These are phyloP conservation scores for Erodium chrysanthum DNA, from an alignment of 441 rosid species.

Conservation along the genomic window DNA sequence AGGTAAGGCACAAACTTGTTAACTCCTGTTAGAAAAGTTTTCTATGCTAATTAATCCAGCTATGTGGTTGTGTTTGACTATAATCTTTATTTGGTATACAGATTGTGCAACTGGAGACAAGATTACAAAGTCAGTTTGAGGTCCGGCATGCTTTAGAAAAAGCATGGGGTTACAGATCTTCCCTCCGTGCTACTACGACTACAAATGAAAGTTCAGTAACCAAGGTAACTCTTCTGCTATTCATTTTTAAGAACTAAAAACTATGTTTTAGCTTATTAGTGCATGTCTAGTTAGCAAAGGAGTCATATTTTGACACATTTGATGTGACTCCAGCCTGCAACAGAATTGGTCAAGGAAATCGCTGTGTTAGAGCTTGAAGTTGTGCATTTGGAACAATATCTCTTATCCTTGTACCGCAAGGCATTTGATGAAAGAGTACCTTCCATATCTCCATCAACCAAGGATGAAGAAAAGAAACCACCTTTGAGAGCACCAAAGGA, in stretches of 20 bases:
- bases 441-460: too few relatives aligned
- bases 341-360: constrained; percentile 70
- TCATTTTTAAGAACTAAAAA: too few relatives aligned
- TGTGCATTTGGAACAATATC: constrained; percentile 71
- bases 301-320: constrained; percentile 5
- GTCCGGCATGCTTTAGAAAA: constrained; percentile 68
- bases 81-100: constrained; percentile 21
- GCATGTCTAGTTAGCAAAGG: too few relatives aligned
- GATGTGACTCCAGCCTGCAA: constrained; percentile 50
- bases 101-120: constrained; percentile 80
- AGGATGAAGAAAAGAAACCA: constrained; percentile 17
- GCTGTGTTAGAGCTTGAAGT: constrained; percentile 85
- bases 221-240: constrained; percentile 35
- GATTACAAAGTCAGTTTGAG: constrained; percentile 64
- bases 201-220: constrained; percentile 38
- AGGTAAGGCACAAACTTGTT: not conserved
- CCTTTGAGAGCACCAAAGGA: constrained; percentile 5
- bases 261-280: too few relatives aligned
- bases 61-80: too few relatives aligned
- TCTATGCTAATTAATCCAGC: too few relatives aligned
- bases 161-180: constrained; percentile 58
- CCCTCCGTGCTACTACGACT: constrained; percentile 22
- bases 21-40: too few relatives aligned
- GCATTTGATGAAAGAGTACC: constrained; percentile 51
- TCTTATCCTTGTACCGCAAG: constrained; percentile 71